Evolutionary conservation across 1,284 basidiomycete species (phyloP), one percentile per base, ranked within the genome.

Genomic region (Ceratobasidium sp.): DNA sequence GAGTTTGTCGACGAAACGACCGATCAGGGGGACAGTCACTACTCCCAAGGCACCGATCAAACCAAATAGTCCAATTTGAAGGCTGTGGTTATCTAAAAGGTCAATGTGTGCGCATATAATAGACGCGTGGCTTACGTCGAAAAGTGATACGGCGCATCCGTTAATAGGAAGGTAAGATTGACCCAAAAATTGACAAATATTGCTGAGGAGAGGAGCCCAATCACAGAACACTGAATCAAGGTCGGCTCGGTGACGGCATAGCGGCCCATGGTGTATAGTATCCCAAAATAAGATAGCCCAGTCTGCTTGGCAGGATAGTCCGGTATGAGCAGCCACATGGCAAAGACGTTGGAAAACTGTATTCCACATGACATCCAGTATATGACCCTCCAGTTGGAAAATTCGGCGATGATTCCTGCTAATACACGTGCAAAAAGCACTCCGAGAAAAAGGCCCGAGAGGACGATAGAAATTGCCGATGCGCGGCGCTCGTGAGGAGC

Each of bases 21-120:
- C 92, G 26, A 88, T 86, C 11, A 91, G 78, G 0, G 92, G 92
- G 0, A 89, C 89, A 56, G 87, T 82, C 5, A 88, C 83, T 5
- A 92, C 91, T n/a, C 91, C 91, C 20, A 89, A 83, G 82, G 92
- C 88, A 6, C 92, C 92, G 13, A 92, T 84, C 3, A 94, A 83
- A 3, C 91, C 92, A 81, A 93, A 92, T 11, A 93, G 85, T 1
- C 92, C 92, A 75, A 92, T 92, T 28, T 87, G 85, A 47, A 93
- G 83, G 37, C 37, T 60, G 35, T 31, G 23, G 10, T 13, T 31
- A 23, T 33, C 5, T 42, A 26, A 26, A 35, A 45, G 31, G 7
- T 69, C 31, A 71, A 15, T 47, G 6, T 6, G 39, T 42, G 31
- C 47, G 26, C 28, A 35, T 7, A 54, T 7, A 13, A 17, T 13